Evolutionary conservation across 2,329 filamentous ascomycete species (phyloP).

Genomic region (Arthrobotrys sphaeroides): DNA sequence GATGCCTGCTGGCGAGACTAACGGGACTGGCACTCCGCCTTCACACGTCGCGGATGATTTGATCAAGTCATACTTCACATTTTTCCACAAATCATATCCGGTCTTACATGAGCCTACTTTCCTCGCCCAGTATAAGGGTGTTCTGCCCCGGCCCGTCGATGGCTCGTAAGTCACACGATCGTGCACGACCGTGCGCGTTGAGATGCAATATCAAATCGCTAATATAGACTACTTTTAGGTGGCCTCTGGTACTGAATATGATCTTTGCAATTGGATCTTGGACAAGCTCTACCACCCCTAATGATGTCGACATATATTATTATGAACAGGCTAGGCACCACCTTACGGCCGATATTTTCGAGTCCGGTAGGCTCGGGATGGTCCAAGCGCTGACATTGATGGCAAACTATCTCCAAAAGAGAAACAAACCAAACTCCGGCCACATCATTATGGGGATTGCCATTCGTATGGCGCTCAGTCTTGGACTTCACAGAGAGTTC

Average conservation of each 20-base stretch:
- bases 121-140: constrained; percentile 59
- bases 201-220: not conserved
- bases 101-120: constrained; percentile 65
- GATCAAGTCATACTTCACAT: constrained; percentile 63
- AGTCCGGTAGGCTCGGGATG: constrained; percentile 59
- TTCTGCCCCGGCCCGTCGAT: constrained; percentile 58
- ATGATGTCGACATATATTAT: constrained; percentile 52
- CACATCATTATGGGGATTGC: constrained; percentile 67
- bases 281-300: constrained; percentile 57
- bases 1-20: constrained; percentile 38
- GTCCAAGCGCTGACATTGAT: constrained; percentile 60
- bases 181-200: not conserved
- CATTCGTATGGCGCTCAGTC: constrained; percentile 65
- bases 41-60: constrained; percentile 56
- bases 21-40: constrained; percentile 46
- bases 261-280: constrained; percentile 62
- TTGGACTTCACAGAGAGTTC: constrained; percentile 66
- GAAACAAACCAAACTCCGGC: constrained; percentile 66
- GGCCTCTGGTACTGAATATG: constrained; percentile 60
- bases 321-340: constrained; percentile 50
- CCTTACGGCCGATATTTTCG: constrained; percentile 53
- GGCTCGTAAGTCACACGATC: constrained; percentile 39
- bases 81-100: constrained; percentile 64
- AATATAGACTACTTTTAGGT: constrained; percentile 57
- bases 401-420: constrained; percentile 66